A percentile compares a stretch with the other conserved stretches of the same genome.
Evolutionary conservation across 495 filamentous ascomycete species (phyloP).

Genomic region (Neurospora terricola): DNA sequence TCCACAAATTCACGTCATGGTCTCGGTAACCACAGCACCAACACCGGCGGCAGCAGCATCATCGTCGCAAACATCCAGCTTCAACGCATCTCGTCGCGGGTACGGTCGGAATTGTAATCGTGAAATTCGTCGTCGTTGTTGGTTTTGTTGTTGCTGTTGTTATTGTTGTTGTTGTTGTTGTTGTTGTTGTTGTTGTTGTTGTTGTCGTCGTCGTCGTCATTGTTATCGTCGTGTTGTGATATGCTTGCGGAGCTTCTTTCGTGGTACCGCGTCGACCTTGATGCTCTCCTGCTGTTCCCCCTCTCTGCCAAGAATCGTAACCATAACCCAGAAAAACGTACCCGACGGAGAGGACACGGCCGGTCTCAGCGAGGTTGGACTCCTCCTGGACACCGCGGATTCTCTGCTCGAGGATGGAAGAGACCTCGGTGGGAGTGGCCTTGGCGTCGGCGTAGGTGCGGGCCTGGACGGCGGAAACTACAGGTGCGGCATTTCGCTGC

Average conservation of each 20-base stretch:
- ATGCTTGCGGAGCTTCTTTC: neutral
- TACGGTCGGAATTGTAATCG: neutral
- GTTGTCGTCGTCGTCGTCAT: neutral
- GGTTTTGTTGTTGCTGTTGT: neutral
- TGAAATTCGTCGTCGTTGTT: neutral
- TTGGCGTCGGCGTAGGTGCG: slow-evolving; percentile 90
- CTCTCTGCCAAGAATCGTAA: slow-evolving; percentile 12
- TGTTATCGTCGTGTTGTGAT: neutral
- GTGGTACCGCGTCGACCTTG: neutral
- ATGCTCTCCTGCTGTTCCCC: neutral
- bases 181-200: slow-evolving; percentile 2
- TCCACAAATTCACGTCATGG: slow-evolving; percentile 1
- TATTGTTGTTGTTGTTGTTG: neutral
- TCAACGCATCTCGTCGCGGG: neutral
- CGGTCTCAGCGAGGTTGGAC: slow-evolving; percentile 91
- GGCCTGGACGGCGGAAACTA: slow-evolving; percentile 63
- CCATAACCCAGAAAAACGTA: slow-evolving; percentile 45
- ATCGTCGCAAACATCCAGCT: neutral
- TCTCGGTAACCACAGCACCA: neutral
- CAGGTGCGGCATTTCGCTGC: slow-evolving; percentile 80
- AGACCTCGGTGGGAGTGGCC: slow-evolving; percentile 93
- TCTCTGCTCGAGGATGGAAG: slow-evolving; percentile 96
- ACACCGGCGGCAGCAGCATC: neutral
- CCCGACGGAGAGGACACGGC: slow-evolving; percentile 97
- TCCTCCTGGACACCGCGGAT: slow-evolving; percentile 98